A percentile compares a stretch with the other conserved stretches of the same genome.
Conservation (phyloP, 805 yeast species). For the Vanderwaltozyma verrucispora region DNA sequence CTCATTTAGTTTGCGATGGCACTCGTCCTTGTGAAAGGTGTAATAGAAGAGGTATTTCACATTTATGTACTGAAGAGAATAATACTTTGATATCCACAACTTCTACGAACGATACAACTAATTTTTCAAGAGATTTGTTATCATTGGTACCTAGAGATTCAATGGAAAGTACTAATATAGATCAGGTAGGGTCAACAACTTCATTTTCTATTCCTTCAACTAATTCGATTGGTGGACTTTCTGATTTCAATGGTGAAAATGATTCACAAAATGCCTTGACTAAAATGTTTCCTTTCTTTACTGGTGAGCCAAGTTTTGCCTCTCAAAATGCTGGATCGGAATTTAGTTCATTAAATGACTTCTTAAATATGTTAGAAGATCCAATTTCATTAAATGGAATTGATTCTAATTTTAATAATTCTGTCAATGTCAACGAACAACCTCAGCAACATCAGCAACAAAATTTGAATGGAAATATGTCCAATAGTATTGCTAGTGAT, state of each 20-base stretch:
- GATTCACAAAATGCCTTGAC: background rate
- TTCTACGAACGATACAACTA: too few species aligned
- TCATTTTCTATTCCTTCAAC: background rate
- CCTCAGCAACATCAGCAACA: too few species aligned
- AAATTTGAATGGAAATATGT: background rate
- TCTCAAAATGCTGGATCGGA: constrained; percentile 92
- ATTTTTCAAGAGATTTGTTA: too few species aligned
- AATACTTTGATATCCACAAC: too few species aligned
- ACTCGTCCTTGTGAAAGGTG: constrained; percentile 64
- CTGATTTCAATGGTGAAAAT: background rate
- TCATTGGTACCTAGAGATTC: too few species aligned
- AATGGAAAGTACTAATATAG: too few species aligned
- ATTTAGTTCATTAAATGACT: constrained; percentile 81
- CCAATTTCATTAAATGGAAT: constrained; percentile 33
- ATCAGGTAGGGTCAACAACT: background rate
- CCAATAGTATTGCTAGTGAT: background rate
- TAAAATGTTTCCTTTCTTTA: background rate
- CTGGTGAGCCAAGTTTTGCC: constrained; percentile 54
- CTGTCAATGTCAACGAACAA: too few species aligned
- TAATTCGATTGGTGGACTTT: background rate
- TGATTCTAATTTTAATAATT: too few species aligned
- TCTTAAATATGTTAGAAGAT: constrained; percentile 82
- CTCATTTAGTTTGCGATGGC: constrained; percentile 90
- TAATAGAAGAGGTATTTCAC: constrained; percentile 78
- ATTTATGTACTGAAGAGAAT: constrained; percentile 65